Base-by-base conservation (phyloP, 306 rosid genomes). In the Castanea sativa region DNA sequence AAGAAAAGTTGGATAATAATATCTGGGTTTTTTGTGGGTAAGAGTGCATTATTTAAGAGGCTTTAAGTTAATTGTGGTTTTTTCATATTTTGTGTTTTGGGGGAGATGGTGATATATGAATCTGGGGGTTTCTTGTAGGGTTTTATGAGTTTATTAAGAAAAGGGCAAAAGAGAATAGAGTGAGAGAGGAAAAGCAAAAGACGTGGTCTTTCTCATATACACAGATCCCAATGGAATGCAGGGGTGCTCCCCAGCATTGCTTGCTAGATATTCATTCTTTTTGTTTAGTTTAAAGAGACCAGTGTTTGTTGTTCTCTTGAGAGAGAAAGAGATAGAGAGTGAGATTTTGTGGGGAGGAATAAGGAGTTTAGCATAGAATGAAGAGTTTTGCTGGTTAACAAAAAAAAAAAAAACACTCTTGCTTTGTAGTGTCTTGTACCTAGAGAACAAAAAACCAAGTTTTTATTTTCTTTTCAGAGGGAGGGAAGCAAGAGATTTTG, bases 181-280 rank as follows among this genome's bases (percentile, higher is more conserved):
- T 67, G 33, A 5, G 58, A 30, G 68, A 35, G 21, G 32, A 75
- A 81, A 75, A 41, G 83, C 76, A 61, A 84, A 88, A 86, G 91
- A 78, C 78, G 79, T 83, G 89, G 90, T 86, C 82, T 87, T 87
- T 88, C 90, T 85, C 85, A 76, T 51, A 71, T 78, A 84, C 99
- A 93, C 98, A 90, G 98, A 95, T 95, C 99, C 99, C 99, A 83
- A 95, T 91, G 94, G 89, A 88, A 88, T 91, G 86, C 87, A 80
- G 88, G 93, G 86, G 89, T 88, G 93, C 87, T 82, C 86, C 88
- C 81, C 89, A 79, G 75, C 88, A 81, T 84, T 72, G 86, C 86
- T 87, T 68, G 83, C 88, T 86, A 81, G 56, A 76, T 69, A 78
- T 83, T 88, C 96, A 87, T 93, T 95, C 96, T 78, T 85, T 90